Conservation (phyloP, 805 yeast genomes). For the Candida argentea region DNA sequence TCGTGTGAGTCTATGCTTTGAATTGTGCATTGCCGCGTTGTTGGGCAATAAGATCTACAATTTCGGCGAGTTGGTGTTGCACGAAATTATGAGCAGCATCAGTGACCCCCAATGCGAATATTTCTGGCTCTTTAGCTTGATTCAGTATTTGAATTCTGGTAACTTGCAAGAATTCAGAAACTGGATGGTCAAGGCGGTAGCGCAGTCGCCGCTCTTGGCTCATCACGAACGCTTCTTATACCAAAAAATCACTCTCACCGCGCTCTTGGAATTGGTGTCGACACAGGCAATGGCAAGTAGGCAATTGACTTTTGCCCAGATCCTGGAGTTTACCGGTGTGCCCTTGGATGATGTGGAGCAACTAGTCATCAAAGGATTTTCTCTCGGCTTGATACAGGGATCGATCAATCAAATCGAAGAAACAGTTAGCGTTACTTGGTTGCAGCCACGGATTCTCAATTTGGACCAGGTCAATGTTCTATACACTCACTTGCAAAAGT, state of each 20-base stretch:
- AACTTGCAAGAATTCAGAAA: constrained; percentile 57
- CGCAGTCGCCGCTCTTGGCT: constrained; percentile 44
- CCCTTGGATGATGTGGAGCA: constrained; percentile 74
- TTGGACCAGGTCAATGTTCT: constrained; percentile 67
- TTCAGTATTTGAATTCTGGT: constrained; percentile 68
- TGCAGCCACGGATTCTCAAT: constrained; percentile 91
- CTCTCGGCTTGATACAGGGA: constrained; percentile 79
- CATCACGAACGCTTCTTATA: constrained; percentile 57
- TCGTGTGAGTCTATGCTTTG: constrained; percentile 36
- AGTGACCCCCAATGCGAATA: constrained; percentile 33
- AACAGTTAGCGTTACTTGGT: constrained; percentile 79
- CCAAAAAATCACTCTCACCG: constrained; percentile 88
- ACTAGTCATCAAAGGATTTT: constrained; percentile 82
- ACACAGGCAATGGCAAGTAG: constrained; percentile 65
- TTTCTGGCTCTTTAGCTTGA: constrained; percentile 63
- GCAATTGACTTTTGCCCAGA: constrained; percentile 60
- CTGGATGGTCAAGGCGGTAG: constrained; percentile 28
- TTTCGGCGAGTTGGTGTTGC: constrained; percentile 90
- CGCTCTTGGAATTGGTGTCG: constrained; percentile 81
- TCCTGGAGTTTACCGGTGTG: constrained; percentile 58
- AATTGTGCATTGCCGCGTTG: constrained; percentile 76
- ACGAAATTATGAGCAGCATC: constrained; percentile 61
- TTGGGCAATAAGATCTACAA: constrained; percentile 89
- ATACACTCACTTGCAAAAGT: constrained; percentile 59
- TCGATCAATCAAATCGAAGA: constrained; percentile 78